Evolutionary conservation across 2,329 filamentous ascomycete genomes (phyloP).

Genomic region (Trichoderma brevicompactum): DNA sequence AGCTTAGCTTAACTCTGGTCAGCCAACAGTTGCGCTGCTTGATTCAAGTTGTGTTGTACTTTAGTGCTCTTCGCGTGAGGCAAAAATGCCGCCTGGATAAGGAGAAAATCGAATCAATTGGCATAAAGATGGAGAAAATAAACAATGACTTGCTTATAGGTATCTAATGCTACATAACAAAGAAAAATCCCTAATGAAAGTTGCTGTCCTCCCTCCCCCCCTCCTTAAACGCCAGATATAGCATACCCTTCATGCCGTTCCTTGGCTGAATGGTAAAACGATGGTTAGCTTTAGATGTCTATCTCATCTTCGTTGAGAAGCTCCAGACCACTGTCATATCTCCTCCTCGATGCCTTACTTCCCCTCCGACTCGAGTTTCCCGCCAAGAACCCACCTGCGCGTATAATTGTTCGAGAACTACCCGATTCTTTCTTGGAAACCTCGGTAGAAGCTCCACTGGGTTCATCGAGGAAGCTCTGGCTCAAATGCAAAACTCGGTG

Average conservation of each 20-base stretch:
- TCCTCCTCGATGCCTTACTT: slow-evolving; percentile 32
- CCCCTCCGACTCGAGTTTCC: slow-evolving; percentile 40
- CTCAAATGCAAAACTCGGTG: slow-evolving; percentile 53
- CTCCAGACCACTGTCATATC: too few relatives aligned
- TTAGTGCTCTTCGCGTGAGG: too few relatives aligned
- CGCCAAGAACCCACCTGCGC: slow-evolving; percentile 29
- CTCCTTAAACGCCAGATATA: not conserved
- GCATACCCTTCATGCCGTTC: too few relatives aligned
- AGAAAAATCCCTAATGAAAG: slow-evolving; percentile 10
- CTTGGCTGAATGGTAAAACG: too few relatives aligned
- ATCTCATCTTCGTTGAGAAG: too few relatives aligned
- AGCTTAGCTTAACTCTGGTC: too few relatives aligned
- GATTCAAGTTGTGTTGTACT: too few relatives aligned
- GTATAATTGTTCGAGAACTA: not conserved
- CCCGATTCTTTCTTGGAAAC: not conserved
- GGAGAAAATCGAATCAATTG: too few relatives aligned
- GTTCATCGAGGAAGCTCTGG: slow-evolving; percentile 48
- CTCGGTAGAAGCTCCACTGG: slow-evolving; percentile 31
- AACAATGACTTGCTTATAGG: too few relatives aligned
- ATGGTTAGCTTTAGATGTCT: not conserved
- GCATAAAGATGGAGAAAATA: too few relatives aligned
- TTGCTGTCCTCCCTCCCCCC: not conserved
- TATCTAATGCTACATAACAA: not conserved
- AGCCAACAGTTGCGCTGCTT: too few relatives aligned
- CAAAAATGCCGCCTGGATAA: too few relatives aligned